These are phyloP conservation scores for Chaetomium cochliodes DNA, from an alignment of 495 filamentous ascomycete species.

Conservation along the genomic window DNA sequence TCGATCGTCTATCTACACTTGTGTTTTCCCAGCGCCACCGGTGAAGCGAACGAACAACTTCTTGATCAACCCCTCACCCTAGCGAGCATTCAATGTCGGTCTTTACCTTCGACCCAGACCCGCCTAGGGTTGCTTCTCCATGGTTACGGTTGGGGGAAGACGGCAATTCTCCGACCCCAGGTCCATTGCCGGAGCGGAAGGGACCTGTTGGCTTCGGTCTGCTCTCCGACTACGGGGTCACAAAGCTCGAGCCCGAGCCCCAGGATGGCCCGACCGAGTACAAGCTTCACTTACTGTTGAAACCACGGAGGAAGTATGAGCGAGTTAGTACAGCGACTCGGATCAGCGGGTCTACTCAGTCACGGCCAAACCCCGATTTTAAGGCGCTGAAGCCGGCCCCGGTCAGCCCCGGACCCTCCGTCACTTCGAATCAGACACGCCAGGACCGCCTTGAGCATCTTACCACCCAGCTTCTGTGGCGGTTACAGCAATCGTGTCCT, in stretches of 20 bases:
- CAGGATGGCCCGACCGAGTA: constrained; percentile 95
- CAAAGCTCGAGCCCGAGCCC: constrained; percentile 82
- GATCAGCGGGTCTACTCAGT: constrained; percentile 55
- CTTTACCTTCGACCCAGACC: constrained; percentile 90
- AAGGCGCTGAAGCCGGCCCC: constrained; percentile 47
- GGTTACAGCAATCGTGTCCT: constrained; percentile 89
- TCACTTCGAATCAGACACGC: constrained; percentile 58
- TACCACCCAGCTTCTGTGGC: constrained; percentile 93
- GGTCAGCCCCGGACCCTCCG: constrained; percentile 22
- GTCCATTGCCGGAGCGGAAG: constrained; percentile 32
- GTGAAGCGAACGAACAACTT: background rate
- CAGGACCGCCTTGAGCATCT: constrained; percentile 85
- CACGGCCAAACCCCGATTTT: constrained; percentile 58
- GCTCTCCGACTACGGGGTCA: constrained; percentile 69
- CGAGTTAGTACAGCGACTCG: constrained; percentile 49
- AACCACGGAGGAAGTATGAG: constrained; percentile 70
- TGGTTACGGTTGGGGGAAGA: constrained; percentile 63
- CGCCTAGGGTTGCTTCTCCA: constrained; percentile 82
- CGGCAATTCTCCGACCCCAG: constrained; percentile 33
- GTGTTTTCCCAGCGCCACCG: background rate
- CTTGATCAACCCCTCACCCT: background rate
- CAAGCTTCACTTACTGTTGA: constrained; percentile 88
- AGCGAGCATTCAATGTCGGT: constrained; percentile 69
- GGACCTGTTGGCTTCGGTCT: constrained; percentile 45
- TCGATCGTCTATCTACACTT: background rate